Conservation (phyloP, 371 early-diverging fungal genomes). For the Mortierella sp. region DNA sequence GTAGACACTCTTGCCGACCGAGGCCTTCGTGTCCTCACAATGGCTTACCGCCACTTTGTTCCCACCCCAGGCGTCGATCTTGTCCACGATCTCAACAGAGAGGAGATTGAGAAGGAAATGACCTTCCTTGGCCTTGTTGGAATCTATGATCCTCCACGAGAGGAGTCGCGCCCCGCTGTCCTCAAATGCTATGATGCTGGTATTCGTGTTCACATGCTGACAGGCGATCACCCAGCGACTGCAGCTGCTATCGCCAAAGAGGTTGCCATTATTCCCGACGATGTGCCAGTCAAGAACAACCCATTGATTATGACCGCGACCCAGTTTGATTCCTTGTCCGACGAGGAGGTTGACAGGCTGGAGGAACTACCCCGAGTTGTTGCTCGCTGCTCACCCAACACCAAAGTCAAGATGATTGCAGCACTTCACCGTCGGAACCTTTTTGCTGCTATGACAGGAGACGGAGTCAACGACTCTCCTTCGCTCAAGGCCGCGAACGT, state of each 20-base stretch:
- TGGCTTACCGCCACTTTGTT: constrained; percentile 61
- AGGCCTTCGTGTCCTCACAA: constrained; percentile 62
- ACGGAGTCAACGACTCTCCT: constrained; percentile 91
- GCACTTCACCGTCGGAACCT: constrained; percentile 82
- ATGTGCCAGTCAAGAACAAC: constrained; percentile 7
- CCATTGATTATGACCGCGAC: constrained; percentile 82
- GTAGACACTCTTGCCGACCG: constrained; percentile 55
- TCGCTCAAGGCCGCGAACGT: constrained; percentile 82
- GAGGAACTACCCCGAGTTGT: constrained; percentile 87
- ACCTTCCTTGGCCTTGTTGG: constrained; percentile 89
- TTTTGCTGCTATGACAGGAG: constrained; percentile 81
- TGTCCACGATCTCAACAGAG: constrained; percentile 51
- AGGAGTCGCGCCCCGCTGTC: constrained; percentile 77
- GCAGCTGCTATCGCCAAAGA: constrained; percentile 92
- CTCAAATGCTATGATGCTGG: constrained; percentile 87
- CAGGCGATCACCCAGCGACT: constrained; percentile 92
- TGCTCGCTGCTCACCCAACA: constrained; percentile 92
- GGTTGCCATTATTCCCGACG: constrained; percentile 79
- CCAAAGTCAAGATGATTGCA: constrained; percentile 94
- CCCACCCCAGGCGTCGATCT: constrained; percentile 1
- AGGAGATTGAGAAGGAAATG: constrained; percentile 75
- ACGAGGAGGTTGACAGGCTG: constrained; percentile 78
- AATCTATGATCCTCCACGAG: constrained; percentile 92
- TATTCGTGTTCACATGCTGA: constrained; percentile 93
- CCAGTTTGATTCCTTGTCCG: constrained; percentile 82